A percentile compares a stretch with the other conserved stretches of the same genome.
phyloP scores from a whole-genome alignment of 2,329 filamentous ascomycete genomes.

The Diplodia seriata region DNA sequence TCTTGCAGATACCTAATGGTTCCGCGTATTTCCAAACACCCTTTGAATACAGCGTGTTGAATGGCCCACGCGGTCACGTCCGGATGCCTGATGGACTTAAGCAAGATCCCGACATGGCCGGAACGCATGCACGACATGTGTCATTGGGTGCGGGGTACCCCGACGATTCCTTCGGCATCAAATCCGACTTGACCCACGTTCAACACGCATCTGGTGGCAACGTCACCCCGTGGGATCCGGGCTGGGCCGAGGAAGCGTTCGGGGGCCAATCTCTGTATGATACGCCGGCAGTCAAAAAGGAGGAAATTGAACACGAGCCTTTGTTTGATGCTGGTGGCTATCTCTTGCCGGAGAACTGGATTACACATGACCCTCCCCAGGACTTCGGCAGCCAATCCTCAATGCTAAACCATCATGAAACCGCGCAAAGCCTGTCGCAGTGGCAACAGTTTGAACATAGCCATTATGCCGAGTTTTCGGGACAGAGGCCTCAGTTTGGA shows the following conservation, averaged over 20 bases:
- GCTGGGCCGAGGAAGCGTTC: slow-evolving; percentile 20
- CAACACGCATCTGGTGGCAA: background rate
- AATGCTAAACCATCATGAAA: background rate
- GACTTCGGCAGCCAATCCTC: background rate
- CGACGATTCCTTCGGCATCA: background rate
- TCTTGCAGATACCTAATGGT: background rate
- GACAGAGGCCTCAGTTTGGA: background rate
- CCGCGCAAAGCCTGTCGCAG: background rate
- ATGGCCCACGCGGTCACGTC: slow-evolving; percentile 3
- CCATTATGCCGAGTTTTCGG: background rate
- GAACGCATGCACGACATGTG: background rate
- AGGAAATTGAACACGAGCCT: background rate
- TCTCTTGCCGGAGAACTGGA: background rate
- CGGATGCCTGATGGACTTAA: background rate
- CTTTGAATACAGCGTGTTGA: background rate
- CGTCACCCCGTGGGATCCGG: slow-evolving; percentile 14
- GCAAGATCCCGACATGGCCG: background rate
- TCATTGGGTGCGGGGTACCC: background rate
- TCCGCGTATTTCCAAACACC: background rate
- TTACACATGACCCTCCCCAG: background rate
- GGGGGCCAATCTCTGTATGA: slow-evolving; percentile 12
- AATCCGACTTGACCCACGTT: background rate
- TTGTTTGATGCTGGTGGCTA: background rate
- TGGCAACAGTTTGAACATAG: slow-evolving; percentile 3
- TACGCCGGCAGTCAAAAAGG: background rate